Base-by-base conservation (phyloP, 306 rosid genomes). In the Mimosa pudica region DNA sequence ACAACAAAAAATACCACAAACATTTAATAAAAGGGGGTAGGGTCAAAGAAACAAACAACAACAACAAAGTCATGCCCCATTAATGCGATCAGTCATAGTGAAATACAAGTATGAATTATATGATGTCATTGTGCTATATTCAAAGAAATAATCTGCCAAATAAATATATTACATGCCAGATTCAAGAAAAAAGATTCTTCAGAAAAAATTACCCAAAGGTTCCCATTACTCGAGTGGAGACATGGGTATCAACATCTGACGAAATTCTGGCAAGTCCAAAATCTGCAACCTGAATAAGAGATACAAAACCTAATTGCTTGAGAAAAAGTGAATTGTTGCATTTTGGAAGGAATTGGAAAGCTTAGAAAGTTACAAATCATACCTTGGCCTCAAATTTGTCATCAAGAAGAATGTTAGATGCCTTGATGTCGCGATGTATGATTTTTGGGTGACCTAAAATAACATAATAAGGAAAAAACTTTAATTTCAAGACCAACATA, bases 361-460 rank as follows among this genome's bases (percentile, higher is more conserved):
- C 57, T 66, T 35, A 52, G 4, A 3, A 61, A 62, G 42, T 51
- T 49, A 74, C 11, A 76, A 75, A 71, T 9, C 52, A 69, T 74
- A 87, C 95, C 91, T 87, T 88, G 45, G 91, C 88, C 78, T 88
- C 89, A 69, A 90, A 90, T 46, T 68, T 69, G 24, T 73, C 63
- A 83, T 90, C 89, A 73, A 88, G 82, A 78, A 90, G 95, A 77
- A 90, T 87, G 77, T 90, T 90, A 10, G 95, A 82, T 35, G 90
- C 92, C 85, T 90, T 90, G 82, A 90, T 90, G 70, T 88, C 92
- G 3, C 95, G 92, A 67, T 90, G 95, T 75, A 90, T 85, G 82
- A 88, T 85, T 82, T 72, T 85, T 8, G 89, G 91, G 54, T 85
- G 79, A 84, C 92, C 91, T 90, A 83, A 63, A 84, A 57, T 46